Conservation (phyloP, 192 early-diverging fungal genomes). For the Coemansia sp. region DNA sequence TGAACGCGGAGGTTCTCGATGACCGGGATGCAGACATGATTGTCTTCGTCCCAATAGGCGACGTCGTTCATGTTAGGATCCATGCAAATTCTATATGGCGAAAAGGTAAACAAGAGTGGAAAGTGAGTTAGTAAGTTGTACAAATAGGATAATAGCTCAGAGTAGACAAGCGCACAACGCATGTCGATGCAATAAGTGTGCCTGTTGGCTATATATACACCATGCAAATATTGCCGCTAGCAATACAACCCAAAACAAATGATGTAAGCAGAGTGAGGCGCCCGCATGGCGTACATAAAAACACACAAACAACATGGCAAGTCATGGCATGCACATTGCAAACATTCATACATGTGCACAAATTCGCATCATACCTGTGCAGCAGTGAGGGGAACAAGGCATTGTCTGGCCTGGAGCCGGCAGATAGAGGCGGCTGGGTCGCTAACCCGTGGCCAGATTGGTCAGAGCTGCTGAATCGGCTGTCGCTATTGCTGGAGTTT, state of each 20-base stretch:
- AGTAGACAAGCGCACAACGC: slow-evolving; percentile 1
- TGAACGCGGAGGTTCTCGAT: slow-evolving; percentile 42
- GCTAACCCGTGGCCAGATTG: slow-evolving; percentile 28
- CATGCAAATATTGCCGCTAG: neutral
- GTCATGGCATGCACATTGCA: neutral
- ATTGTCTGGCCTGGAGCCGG: slow-evolving; percentile 23
- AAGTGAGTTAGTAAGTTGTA: slow-evolving; percentile 9
- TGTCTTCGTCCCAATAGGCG: slow-evolving; percentile 43
- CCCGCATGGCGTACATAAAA: slow-evolving; percentile 1
- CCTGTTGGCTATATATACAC: neutral
- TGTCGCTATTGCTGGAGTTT: slow-evolving; percentile 21
- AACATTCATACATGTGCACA: slow-evolving; percentile 3
- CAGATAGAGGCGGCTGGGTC: slow-evolving; percentile 16
- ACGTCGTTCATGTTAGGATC: slow-evolving; percentile 23
- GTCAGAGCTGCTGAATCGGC: slow-evolving; percentile 35
- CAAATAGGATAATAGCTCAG: neutral
- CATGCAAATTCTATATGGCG: slow-evolving; percentile 32
- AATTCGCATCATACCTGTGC: slow-evolving; percentile 39
- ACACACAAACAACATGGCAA: slow-evolving; percentile 8
- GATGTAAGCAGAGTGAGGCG: neutral
- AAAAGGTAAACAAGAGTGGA: neutral
- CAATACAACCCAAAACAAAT: slow-evolving; percentile 13
- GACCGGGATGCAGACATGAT: slow-evolving; percentile 42
- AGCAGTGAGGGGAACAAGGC: slow-evolving; percentile 48
- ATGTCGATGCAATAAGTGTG: neutral